These are phyloP conservation scores for Micractinium conductrix DNA, from an alignment of 139 green algal species.

Conservation along the genomic window DNA sequence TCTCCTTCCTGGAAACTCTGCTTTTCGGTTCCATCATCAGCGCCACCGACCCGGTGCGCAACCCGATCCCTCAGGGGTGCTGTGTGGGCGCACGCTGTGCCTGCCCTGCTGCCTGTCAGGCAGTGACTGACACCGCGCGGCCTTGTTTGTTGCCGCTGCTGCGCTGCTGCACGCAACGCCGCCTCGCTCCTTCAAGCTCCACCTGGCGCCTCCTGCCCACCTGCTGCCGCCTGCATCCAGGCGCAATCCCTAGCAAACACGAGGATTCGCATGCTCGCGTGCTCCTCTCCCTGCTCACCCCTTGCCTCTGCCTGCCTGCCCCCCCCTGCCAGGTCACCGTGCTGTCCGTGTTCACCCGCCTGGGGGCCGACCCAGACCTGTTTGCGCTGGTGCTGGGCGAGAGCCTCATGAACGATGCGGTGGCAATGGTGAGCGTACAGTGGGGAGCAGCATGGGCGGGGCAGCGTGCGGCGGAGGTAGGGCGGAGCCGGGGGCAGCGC, in stretches of 20 bases:
- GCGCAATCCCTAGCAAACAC: not conserved
- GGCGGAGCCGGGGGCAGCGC: no score
- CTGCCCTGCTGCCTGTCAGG: not conserved
- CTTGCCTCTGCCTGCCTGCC: conserved; percentile 36
- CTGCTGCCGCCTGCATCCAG: no score
- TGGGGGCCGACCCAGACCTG: conserved; percentile 33
- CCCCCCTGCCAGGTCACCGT: conserved; percentile 28
- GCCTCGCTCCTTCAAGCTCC: not conserved
- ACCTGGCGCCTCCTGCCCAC: not conserved
- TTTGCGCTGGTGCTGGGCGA: conserved; percentile 57
- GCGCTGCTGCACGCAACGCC: not conserved
- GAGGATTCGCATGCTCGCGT: not conserved
- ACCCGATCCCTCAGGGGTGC: no score
- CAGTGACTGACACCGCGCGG: not conserved
- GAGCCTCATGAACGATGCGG: conserved; percentile 77
- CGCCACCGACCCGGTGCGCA: conserved; percentile 72
- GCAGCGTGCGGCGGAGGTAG: no score
- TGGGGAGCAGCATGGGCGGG: no score
- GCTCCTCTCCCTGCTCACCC: conserved; percentile 55
- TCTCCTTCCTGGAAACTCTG: conserved; percentile 50
- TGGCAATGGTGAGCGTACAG: no score
- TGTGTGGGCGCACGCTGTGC: not conserved
- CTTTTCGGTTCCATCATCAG: conserved; percentile 68
- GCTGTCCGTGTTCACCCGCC: conserved; percentile 41
- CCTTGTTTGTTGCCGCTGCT: not conserved